Evolutionary conservation across 2,329 filamentous ascomycete genomes (phyloP).

Genomic region (Neonectria neomacrospora): DNA sequence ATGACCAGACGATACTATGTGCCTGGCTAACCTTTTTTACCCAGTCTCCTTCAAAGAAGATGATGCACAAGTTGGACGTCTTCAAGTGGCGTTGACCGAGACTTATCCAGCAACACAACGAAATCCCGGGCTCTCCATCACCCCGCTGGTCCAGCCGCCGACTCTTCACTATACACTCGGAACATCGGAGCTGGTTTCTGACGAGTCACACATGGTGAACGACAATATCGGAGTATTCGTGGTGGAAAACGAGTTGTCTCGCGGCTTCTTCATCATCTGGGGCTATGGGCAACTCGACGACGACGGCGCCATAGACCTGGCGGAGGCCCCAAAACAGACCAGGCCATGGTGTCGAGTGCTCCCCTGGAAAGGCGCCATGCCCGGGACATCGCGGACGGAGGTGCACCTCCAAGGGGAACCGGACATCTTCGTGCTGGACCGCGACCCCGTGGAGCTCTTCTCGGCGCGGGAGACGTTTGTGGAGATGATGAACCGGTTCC

Average conservation of each 20-base stretch:
- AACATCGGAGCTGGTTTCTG: conserved; percentile 23
- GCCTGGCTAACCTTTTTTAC: neutral
- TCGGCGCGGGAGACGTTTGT: conserved; percentile 28
- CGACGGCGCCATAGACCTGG: neutral
- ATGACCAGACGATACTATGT: neutral
- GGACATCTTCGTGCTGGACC: conserved; percentile 27
- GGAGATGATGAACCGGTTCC: conserved; percentile 30
- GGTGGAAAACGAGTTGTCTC: conserved; percentile 24
- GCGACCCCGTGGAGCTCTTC: conserved; percentile 27
- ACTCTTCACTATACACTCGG: conserved; percentile 26
- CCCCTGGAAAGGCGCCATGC: conserved; percentile 21
- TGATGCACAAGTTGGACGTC: conserved; percentile 15
- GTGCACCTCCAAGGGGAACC: conserved; percentile 26
- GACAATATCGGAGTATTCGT: conserved; percentile 24
- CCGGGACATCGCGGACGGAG: conserved; percentile 15
- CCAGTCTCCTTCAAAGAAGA: conserved; percentile 22
- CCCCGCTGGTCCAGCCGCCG: conserved; percentile 22
- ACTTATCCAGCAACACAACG: conserved; percentile 15
- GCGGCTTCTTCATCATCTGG: conserved; percentile 25
- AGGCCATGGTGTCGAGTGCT: conserved; percentile 27
- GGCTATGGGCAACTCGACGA: conserved; percentile 21
- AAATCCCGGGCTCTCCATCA: conserved; percentile 20
- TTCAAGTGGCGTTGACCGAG: conserved; percentile 27
- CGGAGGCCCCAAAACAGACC: conserved; percentile 5
- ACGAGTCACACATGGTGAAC: conserved; percentile 17